phyloP scores from a whole-genome alignment of 192 early-diverging fungal species.

The Dissophora ornata region DNA sequence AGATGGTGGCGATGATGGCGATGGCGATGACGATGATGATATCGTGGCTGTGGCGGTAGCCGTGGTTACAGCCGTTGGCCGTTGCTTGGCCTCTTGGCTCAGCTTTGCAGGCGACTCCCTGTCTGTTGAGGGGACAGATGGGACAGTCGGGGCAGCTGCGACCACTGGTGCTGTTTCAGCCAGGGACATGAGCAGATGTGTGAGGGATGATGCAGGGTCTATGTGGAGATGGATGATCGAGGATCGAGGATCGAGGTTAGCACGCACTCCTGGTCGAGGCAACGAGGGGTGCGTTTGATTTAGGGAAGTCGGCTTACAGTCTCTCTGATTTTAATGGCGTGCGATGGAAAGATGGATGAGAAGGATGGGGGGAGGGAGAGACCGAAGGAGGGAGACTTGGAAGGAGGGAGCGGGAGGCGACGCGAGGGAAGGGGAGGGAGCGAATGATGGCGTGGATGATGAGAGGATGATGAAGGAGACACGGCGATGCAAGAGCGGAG shows the following conservation, averaged over 20 bases:
- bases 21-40: constrained; percentile 4
- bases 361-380: neutral
- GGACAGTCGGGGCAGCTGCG: constrained; percentile 13
- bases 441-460: neutral
- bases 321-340: too few relatives aligned
- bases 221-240: neutral
- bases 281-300: too few relatives aligned
- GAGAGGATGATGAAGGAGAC: neutral
- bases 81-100: constrained; percentile 3
- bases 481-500: too few relatives aligned
- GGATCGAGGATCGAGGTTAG: too few relatives aligned
- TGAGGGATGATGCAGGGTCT: neutral
- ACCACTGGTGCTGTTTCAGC: constrained; percentile 46
- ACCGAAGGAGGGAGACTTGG: neutral
- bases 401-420: too few relatives aligned
- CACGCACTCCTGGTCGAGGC: too few relatives aligned
- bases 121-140: constrained; percentile 13
- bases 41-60: neutral
- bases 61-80: neutral
- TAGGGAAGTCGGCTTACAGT: too few relatives aligned
- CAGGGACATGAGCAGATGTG: constrained; percentile 39
- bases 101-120: constrained; percentile 9
- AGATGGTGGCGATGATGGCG: constrained; percentile 1
- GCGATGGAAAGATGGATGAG: neutral
- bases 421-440: neutral